A percentile compares a stretch with the other conserved stretches of the same genome.
Conservation (phyloP, 1,139 yeast genomes). For the Taphrina deformans region DNA sequence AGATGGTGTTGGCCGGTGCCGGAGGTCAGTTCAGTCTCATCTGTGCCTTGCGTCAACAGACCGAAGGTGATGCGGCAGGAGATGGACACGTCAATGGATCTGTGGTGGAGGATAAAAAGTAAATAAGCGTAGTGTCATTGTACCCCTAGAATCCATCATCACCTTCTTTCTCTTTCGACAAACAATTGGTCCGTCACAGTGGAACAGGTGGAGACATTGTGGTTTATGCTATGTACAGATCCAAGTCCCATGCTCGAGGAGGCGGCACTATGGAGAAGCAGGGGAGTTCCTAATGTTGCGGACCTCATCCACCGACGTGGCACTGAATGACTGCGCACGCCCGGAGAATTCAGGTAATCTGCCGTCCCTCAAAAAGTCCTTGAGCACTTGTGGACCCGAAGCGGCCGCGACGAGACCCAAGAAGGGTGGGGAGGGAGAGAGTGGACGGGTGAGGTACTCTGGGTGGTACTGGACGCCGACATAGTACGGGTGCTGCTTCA, state of each 20-base stretch:
- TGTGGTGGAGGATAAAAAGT: not conserved
- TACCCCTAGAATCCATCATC: not conserved
- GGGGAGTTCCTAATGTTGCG: conserved; percentile 11
- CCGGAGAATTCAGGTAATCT: conserved; percentile 27
- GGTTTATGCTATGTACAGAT: not conserved
- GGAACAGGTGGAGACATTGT: not conserved
- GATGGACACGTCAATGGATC: not conserved
- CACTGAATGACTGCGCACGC: conserved; percentile 20
- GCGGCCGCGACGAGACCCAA: conserved; percentile 90
- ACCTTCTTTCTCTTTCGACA: not conserved
- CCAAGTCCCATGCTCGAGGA: not conserved
- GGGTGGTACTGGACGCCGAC: conserved; percentile 99
- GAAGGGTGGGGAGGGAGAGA: conserved; percentile 95
- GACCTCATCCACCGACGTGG: conserved; percentile 9
- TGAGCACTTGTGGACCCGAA: conserved; percentile 28
- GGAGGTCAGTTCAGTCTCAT: conserved; percentile 84
- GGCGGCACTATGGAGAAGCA: not conserved
- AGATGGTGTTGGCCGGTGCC: conserved; percentile 71
- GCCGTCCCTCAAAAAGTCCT: conserved; percentile 20
- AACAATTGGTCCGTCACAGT: not conserved
- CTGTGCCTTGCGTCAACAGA: conserved; percentile 13
- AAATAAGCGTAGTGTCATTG: not conserved
- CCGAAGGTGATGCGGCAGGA: too few species aligned
- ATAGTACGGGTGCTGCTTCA: conserved; percentile 76
- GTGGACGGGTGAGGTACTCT: conserved; percentile 91